Conservation (phyloP, 345 rosid genomes). For the Populus nigra region DNA sequence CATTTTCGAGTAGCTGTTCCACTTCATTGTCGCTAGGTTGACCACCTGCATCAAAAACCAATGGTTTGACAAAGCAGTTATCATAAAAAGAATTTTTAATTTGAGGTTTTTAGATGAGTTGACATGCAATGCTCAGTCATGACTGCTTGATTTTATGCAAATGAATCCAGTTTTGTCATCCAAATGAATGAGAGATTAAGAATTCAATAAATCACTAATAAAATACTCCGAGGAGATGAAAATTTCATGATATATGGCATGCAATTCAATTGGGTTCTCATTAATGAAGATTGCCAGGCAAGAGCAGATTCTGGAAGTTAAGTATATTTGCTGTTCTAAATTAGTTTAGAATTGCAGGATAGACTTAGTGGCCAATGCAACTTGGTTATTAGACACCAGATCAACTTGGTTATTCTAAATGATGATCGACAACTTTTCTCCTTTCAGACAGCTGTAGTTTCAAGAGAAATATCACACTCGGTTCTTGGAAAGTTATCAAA, state of each 20-base stretch:
- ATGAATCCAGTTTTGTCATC: neutral
- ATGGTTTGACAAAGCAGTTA: neutral
- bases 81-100: neutral
- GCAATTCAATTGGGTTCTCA: neutral
- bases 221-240: neutral
- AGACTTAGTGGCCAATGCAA: neutral
- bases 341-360: neutral
- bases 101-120: neutral
- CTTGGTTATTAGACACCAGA: too few species aligned
- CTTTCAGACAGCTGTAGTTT: neutral
- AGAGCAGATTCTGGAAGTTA: neutral
- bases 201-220: neutral
- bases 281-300: neutral
- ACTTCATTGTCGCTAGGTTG: slow-evolving; percentile 12
- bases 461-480: neutral
- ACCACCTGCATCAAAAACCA: slow-evolving; percentile 17
- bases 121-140: neutral
- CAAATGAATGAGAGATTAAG: neutral
- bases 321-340: too few species aligned
- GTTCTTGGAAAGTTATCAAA: neutral
- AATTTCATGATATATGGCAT: neutral
- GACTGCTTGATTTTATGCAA: neutral
- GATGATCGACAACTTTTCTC: neutral
- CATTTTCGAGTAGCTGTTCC: slow-evolving; percentile 18
- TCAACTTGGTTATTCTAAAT: neutral